Evolutionary conservation across 495 filamentous ascomycete genomes (phyloP), one percentile per base, ranked within the genome.

Genomic region (Mycothermus thermophilus): DNA sequence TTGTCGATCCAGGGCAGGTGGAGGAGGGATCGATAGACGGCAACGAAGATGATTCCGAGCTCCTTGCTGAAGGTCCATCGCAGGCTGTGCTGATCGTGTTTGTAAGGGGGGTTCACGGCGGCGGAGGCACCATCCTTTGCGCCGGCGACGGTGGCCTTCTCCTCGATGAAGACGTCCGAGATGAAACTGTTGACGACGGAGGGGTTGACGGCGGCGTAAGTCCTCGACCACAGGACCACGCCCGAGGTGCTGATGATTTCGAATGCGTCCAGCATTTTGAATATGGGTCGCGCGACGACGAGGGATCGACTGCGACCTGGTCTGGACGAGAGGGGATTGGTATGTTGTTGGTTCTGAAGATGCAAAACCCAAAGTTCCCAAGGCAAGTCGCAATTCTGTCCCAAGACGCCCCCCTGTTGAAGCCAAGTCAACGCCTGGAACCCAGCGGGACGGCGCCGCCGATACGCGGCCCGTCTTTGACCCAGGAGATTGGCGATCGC

Each of bases 1-100:
- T 87, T 88, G 51, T 96, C 90, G 43, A 96, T 83, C 90, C 90
- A 97, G 2, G 83, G 83, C 11, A 97, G 75, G 52, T 94, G 88
- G 7, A 97, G 62, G 6, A 97, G 71, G 17, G 86, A 94, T 55
- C 92, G 82, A 58, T 97, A 97, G 38, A 97, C 90, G 34, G 88
- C 90, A 55, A 97, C 86, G 55, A 96, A 97, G 35, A 97, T 95
- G 32, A 97, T 55, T 25, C 84, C 83, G 34, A 96, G 60, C 42
- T 96, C 90, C 62, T 94, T 96, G 8, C 74, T 77, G 26, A 77
- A 77, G 19, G 82, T 83, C 87, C 88, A 97, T 54, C 92, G 90
- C 48, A 96, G 58, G 0, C 86, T 96, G 56, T 96, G 92, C 45
- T 88, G 83, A 48, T 96, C 90, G 49, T 83, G 79, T 60, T 77